Percentiles rank a stretch among this genome's conserved stretches.
Conservation (phyloP, 2,329 filamentous ascomycete genomes). For the Cytospora paraplurivora region DNA sequence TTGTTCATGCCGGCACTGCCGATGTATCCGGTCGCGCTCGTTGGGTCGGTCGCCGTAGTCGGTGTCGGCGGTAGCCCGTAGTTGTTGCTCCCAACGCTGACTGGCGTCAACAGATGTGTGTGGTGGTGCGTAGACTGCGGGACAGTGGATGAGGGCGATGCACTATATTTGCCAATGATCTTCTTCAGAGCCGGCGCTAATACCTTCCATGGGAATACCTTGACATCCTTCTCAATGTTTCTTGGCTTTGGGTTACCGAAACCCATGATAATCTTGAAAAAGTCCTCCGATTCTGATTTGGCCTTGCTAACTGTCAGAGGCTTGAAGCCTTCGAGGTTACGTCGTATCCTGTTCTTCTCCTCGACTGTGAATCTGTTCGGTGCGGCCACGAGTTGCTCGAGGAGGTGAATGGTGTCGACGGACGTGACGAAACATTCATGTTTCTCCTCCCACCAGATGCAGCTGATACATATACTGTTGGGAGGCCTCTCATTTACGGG, state of each 20-base stretch:
- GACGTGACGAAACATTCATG: slow-evolving; percentile 91
- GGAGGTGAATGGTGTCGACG: slow-evolving; percentile 92
- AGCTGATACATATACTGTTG: slow-evolving; percentile 92
- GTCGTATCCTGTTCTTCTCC: slow-evolving; percentile 96
- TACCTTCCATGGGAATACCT: slow-evolving; percentile 97
- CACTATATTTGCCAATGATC: slow-evolving; percentile 93
- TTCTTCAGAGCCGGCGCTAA: slow-evolving; percentile 87
- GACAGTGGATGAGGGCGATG: slow-evolving; percentile 35
- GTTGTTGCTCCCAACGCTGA: slow-evolving; percentile 43
- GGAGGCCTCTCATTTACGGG: slow-evolving; percentile 75
- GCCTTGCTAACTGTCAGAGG: slow-evolving; percentile 92
- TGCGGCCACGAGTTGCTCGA: slow-evolving; percentile 82
- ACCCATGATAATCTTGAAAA: slow-evolving; percentile 99
- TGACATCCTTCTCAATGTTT: slow-evolving; percentile 99
- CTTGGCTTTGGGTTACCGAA: slow-evolving; percentile 93
- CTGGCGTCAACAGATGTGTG: slow-evolving; percentile 46
- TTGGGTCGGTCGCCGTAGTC: slow-evolving; percentile 40
- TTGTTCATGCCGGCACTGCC: slow-evolving; percentile 43
- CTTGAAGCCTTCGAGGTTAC: slow-evolving; percentile 92
- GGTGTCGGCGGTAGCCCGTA: slow-evolving; percentile 52
- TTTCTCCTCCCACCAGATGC: slow-evolving; percentile 95
- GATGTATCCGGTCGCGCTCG: slow-evolving; percentile 43
- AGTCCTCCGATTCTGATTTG: slow-evolving; percentile 89
- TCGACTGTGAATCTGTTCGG: slow-evolving; percentile 86
- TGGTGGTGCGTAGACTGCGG: slow-evolving; percentile 29